phyloP scores from a whole-genome alignment of 257 asterid species.

The Galeopsis tetrahit region DNA sequence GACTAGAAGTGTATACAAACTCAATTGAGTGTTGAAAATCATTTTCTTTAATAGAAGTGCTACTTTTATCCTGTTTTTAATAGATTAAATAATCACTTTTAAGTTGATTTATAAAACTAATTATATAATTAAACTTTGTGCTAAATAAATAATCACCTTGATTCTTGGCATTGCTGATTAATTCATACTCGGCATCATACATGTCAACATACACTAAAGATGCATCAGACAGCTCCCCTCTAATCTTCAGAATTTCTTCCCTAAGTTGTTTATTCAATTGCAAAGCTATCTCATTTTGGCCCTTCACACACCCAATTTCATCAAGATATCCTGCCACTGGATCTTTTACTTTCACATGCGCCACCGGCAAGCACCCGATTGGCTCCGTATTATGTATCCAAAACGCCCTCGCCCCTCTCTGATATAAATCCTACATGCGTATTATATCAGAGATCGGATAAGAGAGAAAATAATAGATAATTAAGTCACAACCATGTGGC shows the following conservation, averaged over 20 bases:
- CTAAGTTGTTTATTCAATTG: too few species aligned
- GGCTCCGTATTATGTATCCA: constrained; percentile 54
- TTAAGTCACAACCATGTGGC: too few species aligned
- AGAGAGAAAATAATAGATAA: too few species aligned
- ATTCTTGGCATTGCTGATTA: constrained; percentile 53
- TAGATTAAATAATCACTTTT: too few species aligned
- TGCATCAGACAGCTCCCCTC: constrained; percentile 56
- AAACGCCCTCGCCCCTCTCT: too few species aligned
- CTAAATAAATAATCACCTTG: constrained; percentile 44
- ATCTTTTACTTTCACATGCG: constrained; percentile 35
- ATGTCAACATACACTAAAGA: constrained; percentile 63
- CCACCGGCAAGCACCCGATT: constrained; percentile 61
- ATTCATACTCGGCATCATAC: constrained; percentile 59
- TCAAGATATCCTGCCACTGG: constrained; percentile 55
- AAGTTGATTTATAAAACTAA: too few species aligned
- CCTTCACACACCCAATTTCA: constrained; percentile 59
- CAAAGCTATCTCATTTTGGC: constrained; percentile 54
- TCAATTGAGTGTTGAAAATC: too few species aligned
- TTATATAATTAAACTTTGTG: neutral
- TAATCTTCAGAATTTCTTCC: too few species aligned
- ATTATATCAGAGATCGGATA: constrained; percentile 5
- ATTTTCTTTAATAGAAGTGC: too few species aligned
- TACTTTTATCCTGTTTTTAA: too few species aligned
- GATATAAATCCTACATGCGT: constrained; percentile 35
- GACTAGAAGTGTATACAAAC: too few species aligned